Evolutionary conservation across 192 early-diverging fungal genomes (phyloP), one percentile per base, ranked within the genome.

Genomic region (Anaeromyces robustus): DNA sequence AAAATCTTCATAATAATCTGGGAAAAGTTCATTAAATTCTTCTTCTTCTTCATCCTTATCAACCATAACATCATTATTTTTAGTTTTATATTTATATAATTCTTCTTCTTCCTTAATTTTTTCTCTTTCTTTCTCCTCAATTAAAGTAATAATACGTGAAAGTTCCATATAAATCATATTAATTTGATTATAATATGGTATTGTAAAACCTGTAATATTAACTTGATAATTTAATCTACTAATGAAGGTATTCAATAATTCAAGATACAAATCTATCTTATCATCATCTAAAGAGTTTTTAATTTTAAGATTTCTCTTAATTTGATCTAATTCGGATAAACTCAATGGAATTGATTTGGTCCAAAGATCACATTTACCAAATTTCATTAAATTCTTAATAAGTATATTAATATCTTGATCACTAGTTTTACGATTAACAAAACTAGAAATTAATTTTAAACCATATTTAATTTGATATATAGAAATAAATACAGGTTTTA

Each of bases 381-480:
- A 68, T 0, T 68, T 68, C 52, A 68, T 68, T n/a, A 68, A 68
- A n/a, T n/a, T 68, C 4, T n/a, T n/a, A 68, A 68, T 18, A n/a
- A 68, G 26, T 9, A n/a, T 26, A 11, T 68, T 22, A 68, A 68
- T 68, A 68, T 68, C 52, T 68, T 68, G 22, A 26, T 82, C 77
- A 17, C 81, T 80, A 29, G 16, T 4, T 52, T 82, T 30, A 26
- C n/a, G 37, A 29, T 78, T 80, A 4, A 19, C 77, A 43, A 77
- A 52, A 18, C 86, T 82, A 13, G 88, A 82, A 32, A 92, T 80
- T 68, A 93, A 77, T 19, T 91, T 82, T n/a, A 95, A 59, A 39
- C 94, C 94, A 82, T 89, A 92, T 83, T 94, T 92, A 81, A 96
- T 82, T 80, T 94, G 91, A 81, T 92, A 89, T 3, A 96, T 83